Evolutionary conservation across 2,329 filamentous ascomycete species (phyloP), one percentile per base, ranked within the genome.

Genomic region (Grosmannia huntii): DNA sequence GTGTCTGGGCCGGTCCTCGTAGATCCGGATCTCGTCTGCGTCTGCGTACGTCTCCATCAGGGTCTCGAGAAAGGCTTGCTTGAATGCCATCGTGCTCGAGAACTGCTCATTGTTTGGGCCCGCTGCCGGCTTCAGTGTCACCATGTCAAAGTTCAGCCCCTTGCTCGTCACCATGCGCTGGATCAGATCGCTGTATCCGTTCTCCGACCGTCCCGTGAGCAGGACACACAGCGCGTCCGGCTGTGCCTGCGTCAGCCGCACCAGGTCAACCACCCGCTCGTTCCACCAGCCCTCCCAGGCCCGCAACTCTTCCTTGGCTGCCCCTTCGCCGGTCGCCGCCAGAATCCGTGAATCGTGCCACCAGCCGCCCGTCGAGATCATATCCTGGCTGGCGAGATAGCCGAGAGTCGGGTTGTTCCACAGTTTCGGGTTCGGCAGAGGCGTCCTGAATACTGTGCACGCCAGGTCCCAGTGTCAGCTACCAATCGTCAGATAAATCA

Each of bases 241-340:
- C 68, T 96, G 89, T 67, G 87, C 74, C 76, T 88, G 88, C 69
- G 86, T 91, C 58, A 96, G 75, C 66, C 81, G 78, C 48, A 95
- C 90, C 33, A 97, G 80, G 65, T 90, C 82, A 57, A 83, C 85
- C 60, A 99, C 85, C 65, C 87, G 84, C 68, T 97, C 92, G 67
- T 97, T 97, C 94, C 94, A 99, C 87, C 89, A 96, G 41, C 90
- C 90, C 59, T 87, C 76, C 92, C 92, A 99, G 11, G 82, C 91
- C 27, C 84, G 83, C 49, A 80, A 76, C 70, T 97, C 91, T 72
- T 97, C 94, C 59, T 81, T 82, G 56, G 89, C 89, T 6, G 86
- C 69, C 19, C 94, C 94, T 59, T 90, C 81, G 56, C 94, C 94
- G 1, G 90, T 96, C 2, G 91, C 85, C 12, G 86, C 83, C 27